phyloP scores from a whole-genome alignment of 805 yeast genomes.

The Metschnikowia aberdeeniae region DNA sequence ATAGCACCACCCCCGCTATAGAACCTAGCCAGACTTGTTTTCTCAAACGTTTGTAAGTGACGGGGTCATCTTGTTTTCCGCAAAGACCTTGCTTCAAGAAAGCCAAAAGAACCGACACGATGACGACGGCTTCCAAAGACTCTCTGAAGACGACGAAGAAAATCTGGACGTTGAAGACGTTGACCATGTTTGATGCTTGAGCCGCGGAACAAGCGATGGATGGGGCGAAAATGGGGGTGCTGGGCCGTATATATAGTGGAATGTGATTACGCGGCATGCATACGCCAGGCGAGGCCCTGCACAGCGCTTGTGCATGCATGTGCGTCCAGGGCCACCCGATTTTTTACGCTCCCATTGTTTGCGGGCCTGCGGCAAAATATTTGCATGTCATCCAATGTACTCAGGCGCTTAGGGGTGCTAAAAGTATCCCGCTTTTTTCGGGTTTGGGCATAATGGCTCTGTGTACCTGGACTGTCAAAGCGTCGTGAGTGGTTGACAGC shows the following conservation, averaged over 20 bases:
- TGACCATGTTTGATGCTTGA: slow-evolving; percentile 29
- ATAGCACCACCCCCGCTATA: slow-evolving; percentile 62
- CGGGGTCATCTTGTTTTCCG: slow-evolving; percentile 40
- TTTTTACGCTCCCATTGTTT: no score
- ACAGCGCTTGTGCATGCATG: not conserved
- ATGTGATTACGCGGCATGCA: not conserved
- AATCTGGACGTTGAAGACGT: slow-evolving; percentile 67
- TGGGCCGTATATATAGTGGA: not conserved
- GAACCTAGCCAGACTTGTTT: slow-evolving; percentile 88
- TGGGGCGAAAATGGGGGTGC: not conserved
- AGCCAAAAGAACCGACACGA: slow-evolving; percentile 86
- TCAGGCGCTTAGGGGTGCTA: not conserved
- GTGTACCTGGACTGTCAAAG: not conserved
- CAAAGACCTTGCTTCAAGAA: slow-evolving; percentile 88
- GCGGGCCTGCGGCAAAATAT: no score
- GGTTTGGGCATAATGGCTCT: not conserved
- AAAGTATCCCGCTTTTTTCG: not conserved
- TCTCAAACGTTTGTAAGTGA: slow-evolving; percentile 56
- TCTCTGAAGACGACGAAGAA: slow-evolving; percentile 93
- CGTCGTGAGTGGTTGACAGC: slow-evolving; percentile 1
- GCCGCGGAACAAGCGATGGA: not conserved
- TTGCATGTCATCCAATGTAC: no score
- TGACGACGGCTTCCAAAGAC: slow-evolving; percentile 85
- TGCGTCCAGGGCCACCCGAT: not conserved
- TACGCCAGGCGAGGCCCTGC: not conserved